These are phyloP conservation scores for Fusarium sp. DNA, from an alignment of 2,329 filamentous ascomycete genomes.

Conservation along the genomic window DNA sequence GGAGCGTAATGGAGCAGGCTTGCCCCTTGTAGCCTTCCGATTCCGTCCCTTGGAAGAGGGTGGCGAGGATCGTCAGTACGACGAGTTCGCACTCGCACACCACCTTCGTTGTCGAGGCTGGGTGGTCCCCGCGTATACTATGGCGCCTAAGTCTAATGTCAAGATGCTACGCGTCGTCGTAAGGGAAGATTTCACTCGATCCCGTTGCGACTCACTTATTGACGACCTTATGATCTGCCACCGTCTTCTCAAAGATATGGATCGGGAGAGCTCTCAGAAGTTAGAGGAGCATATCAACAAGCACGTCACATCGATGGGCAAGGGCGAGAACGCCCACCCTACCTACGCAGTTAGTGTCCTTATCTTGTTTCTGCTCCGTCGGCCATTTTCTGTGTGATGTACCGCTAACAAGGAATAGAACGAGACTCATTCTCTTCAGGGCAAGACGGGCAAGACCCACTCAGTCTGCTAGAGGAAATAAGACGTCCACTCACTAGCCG, in stretches of 20 bases:
- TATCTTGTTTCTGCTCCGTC: conserved; percentile 7
- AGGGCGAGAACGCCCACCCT: conserved; percentile 62
- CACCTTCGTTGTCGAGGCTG: conserved; percentile 87
- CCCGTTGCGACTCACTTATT: conserved; percentile 82
- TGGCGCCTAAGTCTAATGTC: conserved; percentile 89
- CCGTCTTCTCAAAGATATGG: conserved; percentile 77
- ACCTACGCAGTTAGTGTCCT: conserved; percentile 57
- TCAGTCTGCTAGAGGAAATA: conserved; percentile 73
- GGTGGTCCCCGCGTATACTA: conserved; percentile 96
- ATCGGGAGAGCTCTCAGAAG: conserved; percentile 74
- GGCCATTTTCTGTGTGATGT: background rate
- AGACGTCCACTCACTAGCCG: background rate
- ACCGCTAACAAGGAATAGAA: conserved; percentile 55
- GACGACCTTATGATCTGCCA: conserved; percentile 82
- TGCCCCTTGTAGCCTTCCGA: conserved; percentile 91
- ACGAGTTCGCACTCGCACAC: conserved; percentile 84
- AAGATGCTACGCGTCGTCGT: conserved; percentile 95
- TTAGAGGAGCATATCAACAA: conserved; percentile 73
- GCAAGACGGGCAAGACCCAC: conserved; percentile 91
- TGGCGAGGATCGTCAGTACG: conserved; percentile 66
- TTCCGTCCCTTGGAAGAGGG: conserved; percentile 67
- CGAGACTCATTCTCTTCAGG: conserved; percentile 88
- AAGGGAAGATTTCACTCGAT: conserved; percentile 88
- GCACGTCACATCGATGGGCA: conserved; percentile 64
- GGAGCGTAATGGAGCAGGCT: conserved; percentile 77